Percentiles rank a stretch among this genome's conserved stretches.
These are phyloP conservation scores for Nitzschia inconspicua DNA, from an alignment of 108 stramenopile genomes.

Conservation along the genomic window DNA sequence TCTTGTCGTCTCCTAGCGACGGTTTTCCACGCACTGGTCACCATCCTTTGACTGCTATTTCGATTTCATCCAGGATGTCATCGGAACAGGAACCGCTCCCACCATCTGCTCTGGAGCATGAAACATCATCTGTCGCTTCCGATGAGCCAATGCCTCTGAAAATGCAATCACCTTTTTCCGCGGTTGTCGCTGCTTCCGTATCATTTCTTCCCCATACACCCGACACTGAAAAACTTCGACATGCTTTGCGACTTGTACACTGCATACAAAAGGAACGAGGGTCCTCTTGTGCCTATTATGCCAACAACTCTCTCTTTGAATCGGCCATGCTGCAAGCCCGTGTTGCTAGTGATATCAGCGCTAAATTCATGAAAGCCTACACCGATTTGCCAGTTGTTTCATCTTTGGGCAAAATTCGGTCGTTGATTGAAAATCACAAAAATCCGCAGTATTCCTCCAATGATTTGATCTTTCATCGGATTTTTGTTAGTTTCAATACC, in stretches of 20 bases:
- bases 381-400: background rate
- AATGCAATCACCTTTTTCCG: too few relatives aligned
- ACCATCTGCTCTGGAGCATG: too few relatives aligned
- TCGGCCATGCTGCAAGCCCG: conserved; percentile 12
- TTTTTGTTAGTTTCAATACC: conserved; percentile 34
- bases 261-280: conserved; percentile 48
- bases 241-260: conserved; percentile 35
- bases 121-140: too few relatives aligned
- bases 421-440: conserved; percentile 9
- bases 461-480: conserved; percentile 22
- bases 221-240: conserved; percentile 21
- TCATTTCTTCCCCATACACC: too few relatives aligned
- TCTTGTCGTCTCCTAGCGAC: too few relatives aligned
- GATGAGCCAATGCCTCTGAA: too few relatives aligned
- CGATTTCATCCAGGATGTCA: too few relatives aligned
- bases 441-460: background rate
- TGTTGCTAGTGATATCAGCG: conserved; percentile 8
- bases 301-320: conserved; percentile 6
- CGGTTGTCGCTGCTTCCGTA: too few relatives aligned
- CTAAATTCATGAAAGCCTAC: background rate
- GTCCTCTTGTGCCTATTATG: conserved; percentile 29
- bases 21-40: too few relatives aligned
- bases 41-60: too few relatives aligned
- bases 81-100: too few relatives aligned
- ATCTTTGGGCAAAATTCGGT: conserved; percentile 15